phyloP scores from a whole-genome alignment of 2,329 filamentous ascomycete species.

The Stemphylium beticola region DNA sequence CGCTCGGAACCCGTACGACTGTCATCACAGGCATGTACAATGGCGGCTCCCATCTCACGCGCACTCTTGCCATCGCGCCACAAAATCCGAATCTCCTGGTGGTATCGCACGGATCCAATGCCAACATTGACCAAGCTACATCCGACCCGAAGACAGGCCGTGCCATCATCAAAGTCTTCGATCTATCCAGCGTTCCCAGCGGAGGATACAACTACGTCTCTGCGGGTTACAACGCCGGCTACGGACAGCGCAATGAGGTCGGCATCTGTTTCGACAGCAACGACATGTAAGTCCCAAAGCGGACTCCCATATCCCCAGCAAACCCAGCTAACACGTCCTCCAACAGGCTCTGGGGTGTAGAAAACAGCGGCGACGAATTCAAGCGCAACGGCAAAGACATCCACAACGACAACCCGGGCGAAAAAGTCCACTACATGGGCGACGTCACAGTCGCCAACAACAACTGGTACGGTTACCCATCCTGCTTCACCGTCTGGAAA shows the following conservation, averaged over 20 bases:
- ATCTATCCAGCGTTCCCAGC: constrained; percentile 51
- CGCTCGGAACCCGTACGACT: constrained; percentile 58
- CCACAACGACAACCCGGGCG: constrained; percentile 71
- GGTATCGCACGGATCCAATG: constrained; percentile 68
- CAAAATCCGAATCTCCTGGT: constrained; percentile 63
- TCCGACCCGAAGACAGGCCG: constrained; percentile 60
- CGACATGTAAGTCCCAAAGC: constrained; percentile 56
- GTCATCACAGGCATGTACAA: constrained; percentile 65
- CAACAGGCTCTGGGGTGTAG: constrained; percentile 58
- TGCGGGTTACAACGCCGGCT: constrained; percentile 59
- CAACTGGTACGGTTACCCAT: constrained; percentile 72
- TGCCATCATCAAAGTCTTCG: constrained; percentile 69
- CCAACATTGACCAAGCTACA: constrained; percentile 66
- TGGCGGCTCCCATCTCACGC: constrained; percentile 64
- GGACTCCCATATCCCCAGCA: constrained; percentile 22
- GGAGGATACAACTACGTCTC: constrained; percentile 58
- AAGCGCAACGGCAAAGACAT: constrained; percentile 65
- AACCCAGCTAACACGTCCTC: not conserved
- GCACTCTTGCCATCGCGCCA: constrained; percentile 68
- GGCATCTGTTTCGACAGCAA: constrained; percentile 58
- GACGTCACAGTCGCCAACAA: constrained; percentile 53
- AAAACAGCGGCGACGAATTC: constrained; percentile 72
- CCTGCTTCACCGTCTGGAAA: constrained; percentile 71
- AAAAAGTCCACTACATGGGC: constrained; percentile 75
- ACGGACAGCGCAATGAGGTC: constrained; percentile 75